Base-by-base conservation (phyloP, 2,329 filamentous ascomycete genomes). In the Kalmusia sp. region DNA sequence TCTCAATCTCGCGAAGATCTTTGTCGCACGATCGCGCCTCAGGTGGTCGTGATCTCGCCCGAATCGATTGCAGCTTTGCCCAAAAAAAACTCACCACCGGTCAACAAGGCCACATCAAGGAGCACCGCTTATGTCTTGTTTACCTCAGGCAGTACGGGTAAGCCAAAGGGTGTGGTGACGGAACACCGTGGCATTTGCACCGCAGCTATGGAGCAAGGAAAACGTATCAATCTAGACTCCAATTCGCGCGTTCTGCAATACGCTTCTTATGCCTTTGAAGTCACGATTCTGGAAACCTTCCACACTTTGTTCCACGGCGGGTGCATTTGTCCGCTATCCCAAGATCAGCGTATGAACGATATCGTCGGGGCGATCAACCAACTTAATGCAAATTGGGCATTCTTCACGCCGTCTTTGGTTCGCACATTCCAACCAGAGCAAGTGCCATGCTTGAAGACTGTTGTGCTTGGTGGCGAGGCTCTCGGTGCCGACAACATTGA, bases 101-200 rank as follows among this genome's bases (percentile, higher is more conserved):
- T 43, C 7, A 43, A 30, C 39, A 31, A 19, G 30, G 30, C 31
- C 31, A 28, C 31, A 17, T 28, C 44, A 4, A 47, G 44, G 17
- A 39, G 21, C 38, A 24, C 37, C 9, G 40, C 40, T 15, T 44
- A 44, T 12, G 14, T 28, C 9, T 24, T 37, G 4, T 84, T 87
- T 55, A 82, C 80, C 0, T 79, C 78, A 17, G 63, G 66, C 12
- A 63, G 73, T 8, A 67, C 60, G 14, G 60, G 62, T 45, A 78
- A 77, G 45, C 82, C 83, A 0, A 84, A 84, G 49, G 85, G 84
- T 2, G 81, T 86, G 12, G 82, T 86, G 31, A 82, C 87, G 51
- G 84, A 83, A 7, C 87, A 89, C 59, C 74, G 76, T 0, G 80
- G 82, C 1, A 72, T 89, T 7, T 82, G 81, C 28, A 58, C 52